Evolutionary conservation across 2,329 filamentous ascomycete species (phyloP).

Genomic region (Blumeriella jaapii): DNA sequence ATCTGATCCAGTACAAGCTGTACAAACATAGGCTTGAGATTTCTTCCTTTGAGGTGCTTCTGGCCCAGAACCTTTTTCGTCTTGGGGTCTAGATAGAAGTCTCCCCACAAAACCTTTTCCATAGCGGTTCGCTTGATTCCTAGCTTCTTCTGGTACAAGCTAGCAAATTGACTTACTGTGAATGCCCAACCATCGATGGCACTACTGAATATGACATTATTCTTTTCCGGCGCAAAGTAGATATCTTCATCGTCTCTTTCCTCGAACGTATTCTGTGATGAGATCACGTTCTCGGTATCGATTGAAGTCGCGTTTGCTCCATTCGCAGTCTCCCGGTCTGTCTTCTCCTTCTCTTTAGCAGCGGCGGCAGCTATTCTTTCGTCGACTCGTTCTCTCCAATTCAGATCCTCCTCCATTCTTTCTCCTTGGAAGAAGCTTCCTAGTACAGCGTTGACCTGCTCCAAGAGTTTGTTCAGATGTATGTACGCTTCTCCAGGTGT

Average conservation of each 20-base stretch:
- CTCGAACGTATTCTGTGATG: slow-evolving; percentile 62
- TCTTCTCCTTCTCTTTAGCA: slow-evolving; percentile 43
- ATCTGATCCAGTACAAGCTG: slow-evolving; percentile 91
- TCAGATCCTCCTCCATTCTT: slow-evolving; percentile 94
- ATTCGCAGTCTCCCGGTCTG: slow-evolving; percentile 25
- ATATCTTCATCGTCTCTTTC: slow-evolving; percentile 93
- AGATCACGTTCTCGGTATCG: slow-evolving; percentile 39
- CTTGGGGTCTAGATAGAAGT: slow-evolving; percentile 93
- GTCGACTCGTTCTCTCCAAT: slow-evolving; percentile 90
- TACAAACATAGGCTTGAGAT: slow-evolving; percentile 93
- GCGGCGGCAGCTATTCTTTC: slow-evolving; percentile 65
- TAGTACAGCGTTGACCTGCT: slow-evolving; percentile 94
- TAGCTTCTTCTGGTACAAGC: slow-evolving; percentile 90
- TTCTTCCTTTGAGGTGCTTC: slow-evolving; percentile 86
- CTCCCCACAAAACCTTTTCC: slow-evolving; percentile 94
- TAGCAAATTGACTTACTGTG: slow-evolving; percentile 86
- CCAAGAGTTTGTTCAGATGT: slow-evolving; percentile 78
- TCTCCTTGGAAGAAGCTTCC: slow-evolving; percentile 97
- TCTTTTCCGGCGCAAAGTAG: slow-evolving; percentile 95
- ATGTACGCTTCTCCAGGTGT: slow-evolving; percentile 79
- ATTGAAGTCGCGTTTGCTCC: slow-evolving; percentile 25
- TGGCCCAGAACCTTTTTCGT: slow-evolving; percentile 83
- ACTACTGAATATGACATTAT: slow-evolving; percentile 98
- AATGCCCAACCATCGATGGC: slow-evolving; percentile 99
- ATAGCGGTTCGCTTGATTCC: slow-evolving; percentile 81